Percentiles rank a stretch among this genome's conserved stretches.
Conservation (phyloP, 148 eudicot species). For the Chenopodium formosanum region DNA sequence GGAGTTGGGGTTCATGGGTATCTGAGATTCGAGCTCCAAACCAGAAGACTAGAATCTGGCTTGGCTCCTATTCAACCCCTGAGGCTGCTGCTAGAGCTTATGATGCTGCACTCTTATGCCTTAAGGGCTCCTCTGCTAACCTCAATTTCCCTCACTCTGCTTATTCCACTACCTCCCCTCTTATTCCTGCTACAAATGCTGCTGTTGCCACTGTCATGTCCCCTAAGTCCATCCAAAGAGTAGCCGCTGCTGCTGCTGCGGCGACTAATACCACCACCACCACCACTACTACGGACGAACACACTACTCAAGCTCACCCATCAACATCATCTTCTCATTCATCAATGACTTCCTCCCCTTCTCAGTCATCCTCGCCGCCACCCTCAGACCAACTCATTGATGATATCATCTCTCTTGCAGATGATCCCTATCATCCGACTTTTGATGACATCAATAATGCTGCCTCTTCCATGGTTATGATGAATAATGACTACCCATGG, state of each 20-base stretch:
- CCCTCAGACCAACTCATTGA: slow-evolving; percentile 25
- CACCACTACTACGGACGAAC: not conserved
- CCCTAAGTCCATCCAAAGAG: slow-evolving; percentile 70
- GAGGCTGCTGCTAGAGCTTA: slow-evolving; percentile 95
- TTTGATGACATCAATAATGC: not conserved
- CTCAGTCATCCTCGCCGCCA: slow-evolving; percentile 25
- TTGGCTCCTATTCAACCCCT: slow-evolving; percentile 82
- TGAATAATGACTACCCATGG: slow-evolving; percentile 41
- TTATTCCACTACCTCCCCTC: slow-evolving; percentile 10
- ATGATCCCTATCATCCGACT: not conserved
- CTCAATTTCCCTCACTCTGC: slow-evolving; percentile 58
- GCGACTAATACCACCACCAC: no score
- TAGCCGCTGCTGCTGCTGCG: slow-evolving; percentile 67
- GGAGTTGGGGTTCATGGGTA: slow-evolving; percentile 90
- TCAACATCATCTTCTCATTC: slow-evolving; percentile 13
- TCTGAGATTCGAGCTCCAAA: slow-evolving; percentile 86
- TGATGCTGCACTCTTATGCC: slow-evolving; percentile 87
- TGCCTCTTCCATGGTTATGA: slow-evolving; percentile 9
- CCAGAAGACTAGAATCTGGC: slow-evolving; percentile 83
- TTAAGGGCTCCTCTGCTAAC: slow-evolving; percentile 70
- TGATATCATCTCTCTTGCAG: slow-evolving; percentile 20
- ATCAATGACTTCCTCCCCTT: slow-evolving; percentile 23
- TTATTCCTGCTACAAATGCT: not conserved
- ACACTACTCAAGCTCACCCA: slow-evolving; percentile 1
- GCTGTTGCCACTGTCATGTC: slow-evolving; percentile 29